Base-by-base conservation (phyloP, 495 filamentous ascomycete species). In the Copromyces sp. region DNA sequence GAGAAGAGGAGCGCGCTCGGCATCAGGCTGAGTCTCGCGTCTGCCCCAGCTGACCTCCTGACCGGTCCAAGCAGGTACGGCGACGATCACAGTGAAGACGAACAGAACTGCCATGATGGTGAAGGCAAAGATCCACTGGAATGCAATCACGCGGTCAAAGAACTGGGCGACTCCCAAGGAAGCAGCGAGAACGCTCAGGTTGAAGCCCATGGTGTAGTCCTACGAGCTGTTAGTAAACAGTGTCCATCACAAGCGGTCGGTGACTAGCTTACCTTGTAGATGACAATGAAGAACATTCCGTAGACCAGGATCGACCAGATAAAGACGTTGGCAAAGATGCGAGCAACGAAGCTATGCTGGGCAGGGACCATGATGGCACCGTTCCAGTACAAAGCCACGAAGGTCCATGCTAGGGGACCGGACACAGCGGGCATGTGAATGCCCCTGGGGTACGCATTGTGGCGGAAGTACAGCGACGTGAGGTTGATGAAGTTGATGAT, bases 101-200 rank as follows among this genome's bases (percentile, higher is more conserved):
- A 94, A 89, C 69, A 96, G 87, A 45, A 93, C 79, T 2, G 83
- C 89, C 86, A 94, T 94, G 79, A 96, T 91, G 74, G 88, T 84
- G 76, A 96, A 94, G 39, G 93, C 93, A 78, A 96, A 97, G 80
- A 94, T 94, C 94, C 92, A 96, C 83, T 97, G 94, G 71, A 95
- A 82, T 2, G 91, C 89, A 73, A 94, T 85, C 45, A 89, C 78
- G 80, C 92, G 89, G 77, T 86, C 85, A 45, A 87, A 80, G 81
- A 95, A 87, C 79, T 97, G 93, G 17, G 87, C 86, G 17, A 96
- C 87, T 12, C 92, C 93, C 68, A 96, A 86, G 12, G 91, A 90
- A 12, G 92, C 88, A 3, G 87, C 84, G 69, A 97, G 83, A 39
- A 94, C 84, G 77, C 89, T 90, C 69, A 95, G 85, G 68, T 86